Conservation (phyloP, 163 green algal genomes). For the Prototheca cutis region DNA sequence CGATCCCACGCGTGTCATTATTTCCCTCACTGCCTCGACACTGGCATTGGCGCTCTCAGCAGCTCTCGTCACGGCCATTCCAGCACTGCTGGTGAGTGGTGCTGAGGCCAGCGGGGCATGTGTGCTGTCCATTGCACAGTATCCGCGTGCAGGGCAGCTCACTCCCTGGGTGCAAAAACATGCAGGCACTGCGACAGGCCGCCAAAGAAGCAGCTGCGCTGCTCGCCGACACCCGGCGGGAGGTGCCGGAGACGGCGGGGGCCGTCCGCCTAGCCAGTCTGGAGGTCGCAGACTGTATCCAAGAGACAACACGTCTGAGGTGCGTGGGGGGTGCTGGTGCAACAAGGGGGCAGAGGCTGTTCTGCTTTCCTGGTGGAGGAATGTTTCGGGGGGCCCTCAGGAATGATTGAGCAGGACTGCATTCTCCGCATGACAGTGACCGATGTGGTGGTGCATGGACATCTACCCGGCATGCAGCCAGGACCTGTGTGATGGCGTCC, state of each 20-base stretch:
- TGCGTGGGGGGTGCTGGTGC: neutral
- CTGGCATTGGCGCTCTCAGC: constrained; percentile 15
- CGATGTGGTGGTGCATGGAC: neutral
- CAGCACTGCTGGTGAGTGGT: constrained; percentile 21
- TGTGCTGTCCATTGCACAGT: neutral
- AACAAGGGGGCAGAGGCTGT: neutral
- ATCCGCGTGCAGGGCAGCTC: neutral
- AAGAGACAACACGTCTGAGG: constrained; percentile 34
- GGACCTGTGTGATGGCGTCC: constrained; percentile 33
- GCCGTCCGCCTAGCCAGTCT: constrained; percentile 42
- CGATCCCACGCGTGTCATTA: constrained; percentile 16
- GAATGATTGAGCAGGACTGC: too few species aligned
- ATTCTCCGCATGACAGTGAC: too few species aligned
- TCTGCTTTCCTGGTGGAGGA: neutral
- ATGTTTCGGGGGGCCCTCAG: neutral
- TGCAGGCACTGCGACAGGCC: constrained; percentile 24
- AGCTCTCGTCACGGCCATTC: constrained; percentile 31
- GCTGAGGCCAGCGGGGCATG: neutral
- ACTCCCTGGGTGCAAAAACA: neutral
- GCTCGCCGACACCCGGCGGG: constrained; percentile 14
- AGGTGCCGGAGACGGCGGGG: constrained; percentile 45
- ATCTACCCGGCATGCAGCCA: constrained; percentile 8
- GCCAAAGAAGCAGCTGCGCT: constrained; percentile 19
- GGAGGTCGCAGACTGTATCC: constrained; percentile 41
- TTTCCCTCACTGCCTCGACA: constrained; percentile 15